Base-by-base conservation (phyloP, 345 rosid genomes). In the Microthlaspi erraticum region DNA sequence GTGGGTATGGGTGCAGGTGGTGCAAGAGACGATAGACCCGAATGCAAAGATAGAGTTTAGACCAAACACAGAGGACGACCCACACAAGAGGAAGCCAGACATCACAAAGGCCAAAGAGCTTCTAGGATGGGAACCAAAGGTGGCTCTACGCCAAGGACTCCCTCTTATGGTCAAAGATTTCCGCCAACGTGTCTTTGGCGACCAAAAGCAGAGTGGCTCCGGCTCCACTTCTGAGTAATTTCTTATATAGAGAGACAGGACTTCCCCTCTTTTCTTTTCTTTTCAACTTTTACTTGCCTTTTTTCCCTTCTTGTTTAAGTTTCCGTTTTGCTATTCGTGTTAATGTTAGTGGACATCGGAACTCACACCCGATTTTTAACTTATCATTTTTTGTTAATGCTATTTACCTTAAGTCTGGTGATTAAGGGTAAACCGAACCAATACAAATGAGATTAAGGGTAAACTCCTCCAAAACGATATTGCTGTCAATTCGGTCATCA, bases 61-160 rank as follows among this genome's bases (percentile, higher is more conserved):
- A 79, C 90, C 91, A 0, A 94, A 94, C 85, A 94, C 99, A 44
- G 96, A 88, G 52, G 99, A 94, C 59, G 99, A 94, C 75, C 99
- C 99, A 2, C 99, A 94, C 90, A 94, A 94, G 89, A 94, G 99
- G 81, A 94, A 94, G 80, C 99, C 99, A 23, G 97, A 94, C 60
- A 94, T 94, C 54, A 78, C 92, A 19, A 89, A 66, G 74, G 99
- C 99, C 8, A 94, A 94, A 68, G 96, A 91, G 45, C 86, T 79
- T 8, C 92, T 91, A 1, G 96, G 95, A 8, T 94, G 99, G 99
- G 88, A 86, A 74, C 99, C 99, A 10, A 94, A 91, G 80, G 84
- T 94, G 1, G 78, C 93, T 29, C 90, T 94, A 14, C 88, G 87
- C 12, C 80, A 91, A 71, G 99, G 99, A 64, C 93, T 94, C 8